Percentiles rank a stretch among this genome's conserved stretches.
These are phyloP conservation scores for Catunica adiposa DNA, from an alignment of 2,329 filamentous ascomycete species.

Conservation along the genomic window DNA sequence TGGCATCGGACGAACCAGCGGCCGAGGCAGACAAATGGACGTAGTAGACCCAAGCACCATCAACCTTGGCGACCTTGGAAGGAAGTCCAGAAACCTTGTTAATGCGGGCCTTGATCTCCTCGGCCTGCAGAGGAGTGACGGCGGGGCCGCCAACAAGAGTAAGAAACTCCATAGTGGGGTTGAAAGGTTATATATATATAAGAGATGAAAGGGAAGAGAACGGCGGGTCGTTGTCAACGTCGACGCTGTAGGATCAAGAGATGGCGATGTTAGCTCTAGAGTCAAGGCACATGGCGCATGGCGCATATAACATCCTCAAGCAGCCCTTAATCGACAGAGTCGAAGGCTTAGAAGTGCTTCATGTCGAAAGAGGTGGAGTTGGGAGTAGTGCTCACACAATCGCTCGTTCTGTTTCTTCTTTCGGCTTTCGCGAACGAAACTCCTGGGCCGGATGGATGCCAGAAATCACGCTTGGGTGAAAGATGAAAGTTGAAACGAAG, in stretches of 20 bases:
- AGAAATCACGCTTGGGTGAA: slow-evolving; percentile 3
- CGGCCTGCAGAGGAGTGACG: slow-evolving; percentile 30
- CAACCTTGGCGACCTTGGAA: slow-evolving; percentile 31
- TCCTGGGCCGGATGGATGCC: neutral
- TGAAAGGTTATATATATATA: neutral
- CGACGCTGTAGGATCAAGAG: neutral
- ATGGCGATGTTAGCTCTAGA: neutral
- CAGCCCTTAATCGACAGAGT: neutral
- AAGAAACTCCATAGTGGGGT: slow-evolving; percentile 17
- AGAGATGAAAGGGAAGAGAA: slow-evolving; percentile 1
- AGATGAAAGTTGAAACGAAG: slow-evolving; percentile 3
- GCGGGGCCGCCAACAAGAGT: slow-evolving; percentile 30
- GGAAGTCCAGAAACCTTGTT: slow-evolving; percentile 23
- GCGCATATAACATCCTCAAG: neutral
- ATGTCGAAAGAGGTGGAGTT: neutral
- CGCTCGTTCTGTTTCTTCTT: slow-evolving; percentile 4
- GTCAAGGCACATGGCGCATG: neutral
- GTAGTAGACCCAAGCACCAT: slow-evolving; percentile 48
- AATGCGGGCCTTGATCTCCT: slow-evolving; percentile 29
- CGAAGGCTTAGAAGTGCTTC: too few relatives aligned
- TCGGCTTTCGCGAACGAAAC: slow-evolving; percentile 6
- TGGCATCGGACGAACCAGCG: neutral
- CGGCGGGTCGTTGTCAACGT: neutral
- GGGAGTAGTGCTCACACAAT: slow-evolving; percentile 1
- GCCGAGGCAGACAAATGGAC: slow-evolving; percentile 35